phyloP scores from a whole-genome alignment of 1,284 basidiomycete species.

The Fomes fomentarius region DNA sequence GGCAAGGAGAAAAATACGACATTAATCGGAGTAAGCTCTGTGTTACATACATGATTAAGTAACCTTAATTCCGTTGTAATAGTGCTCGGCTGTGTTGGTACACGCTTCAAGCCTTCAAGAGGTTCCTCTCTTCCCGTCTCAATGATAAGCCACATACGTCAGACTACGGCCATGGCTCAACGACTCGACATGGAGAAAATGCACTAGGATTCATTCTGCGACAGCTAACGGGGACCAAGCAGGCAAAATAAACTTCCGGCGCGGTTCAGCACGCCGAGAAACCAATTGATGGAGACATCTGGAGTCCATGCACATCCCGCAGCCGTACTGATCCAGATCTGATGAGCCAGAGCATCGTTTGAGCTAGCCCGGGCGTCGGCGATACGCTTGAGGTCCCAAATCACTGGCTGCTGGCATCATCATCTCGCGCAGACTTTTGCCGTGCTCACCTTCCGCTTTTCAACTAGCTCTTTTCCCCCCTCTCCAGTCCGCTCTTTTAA shows the following conservation, averaged over 20 bases:
- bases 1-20: neutral
- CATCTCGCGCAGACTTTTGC: slow-evolving; percentile 7
- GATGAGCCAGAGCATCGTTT: slow-evolving; percentile 11
- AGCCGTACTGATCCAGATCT: slow-evolving; percentile 14
- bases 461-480: neutral
- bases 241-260: no score
- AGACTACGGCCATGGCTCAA: neutral
- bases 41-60: no score
- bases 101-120: neutral
- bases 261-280: neutral
- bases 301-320: slow-evolving; percentile 9
- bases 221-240: no score
- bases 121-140: neutral
- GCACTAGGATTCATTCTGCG: neutral
- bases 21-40: no score
- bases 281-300: slow-evolving; percentile 10
- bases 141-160: neutral
- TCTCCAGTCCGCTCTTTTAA: slow-evolving; percentile 15
- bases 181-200: neutral
- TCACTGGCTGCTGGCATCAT: slow-evolving; percentile 14
- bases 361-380: slow-evolving; percentile 11
- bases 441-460: slow-evolving; percentile 18
- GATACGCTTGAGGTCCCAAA: slow-evolving; percentile 14
- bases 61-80: no score
- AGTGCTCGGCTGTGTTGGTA: no score